Evolutionary conservation across 805 yeast species (phyloP).

Genomic region (Candida taoyuanica): DNA sequence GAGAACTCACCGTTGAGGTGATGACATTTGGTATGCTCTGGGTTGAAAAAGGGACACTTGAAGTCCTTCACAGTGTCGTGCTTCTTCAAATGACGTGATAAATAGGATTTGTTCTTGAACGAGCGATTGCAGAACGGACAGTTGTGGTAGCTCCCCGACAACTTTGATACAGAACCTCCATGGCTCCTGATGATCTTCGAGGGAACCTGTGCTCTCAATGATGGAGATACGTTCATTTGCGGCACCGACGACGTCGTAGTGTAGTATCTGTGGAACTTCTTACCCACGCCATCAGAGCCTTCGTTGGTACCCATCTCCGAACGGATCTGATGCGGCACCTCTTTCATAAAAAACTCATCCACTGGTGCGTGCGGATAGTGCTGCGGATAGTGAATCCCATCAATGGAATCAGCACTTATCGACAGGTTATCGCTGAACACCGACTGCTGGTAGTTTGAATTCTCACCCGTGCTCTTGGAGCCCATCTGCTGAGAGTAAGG

Average conservation of each 20-base stretch:
- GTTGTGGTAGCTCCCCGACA: conserved; percentile 23
- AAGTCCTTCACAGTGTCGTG: conserved; percentile 75
- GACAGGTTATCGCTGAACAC: conserved; percentile 16
- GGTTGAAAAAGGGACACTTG: conserved; percentile 65
- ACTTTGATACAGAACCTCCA: too few species aligned
- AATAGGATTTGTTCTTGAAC: conserved; percentile 73
- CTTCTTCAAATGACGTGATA: conserved; percentile 79
- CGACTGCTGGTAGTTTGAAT: conserved; percentile 16
- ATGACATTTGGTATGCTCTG: conserved; percentile 38
- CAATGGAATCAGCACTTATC: conserved; percentile 8
- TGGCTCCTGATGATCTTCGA: background rate
- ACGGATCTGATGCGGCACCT: conserved; percentile 17
- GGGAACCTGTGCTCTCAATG: conserved; percentile 11
- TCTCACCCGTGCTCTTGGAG: conserved; percentile 5
- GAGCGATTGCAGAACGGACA: conserved; percentile 69
- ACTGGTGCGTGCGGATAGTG: background rate
- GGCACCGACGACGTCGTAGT: conserved; percentile 9
- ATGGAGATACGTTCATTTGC: conserved; percentile 1
- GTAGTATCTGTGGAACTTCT: conserved; percentile 22
- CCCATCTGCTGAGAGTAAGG: background rate
- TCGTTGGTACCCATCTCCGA: conserved; percentile 12
- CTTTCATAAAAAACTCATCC: conserved; percentile 21
- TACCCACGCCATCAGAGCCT: too few species aligned
- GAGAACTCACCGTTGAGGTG: conserved; percentile 71
- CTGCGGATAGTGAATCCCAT: conserved; percentile 7